Evolutionary conservation across 2,329 filamentous ascomycete genomes (phyloP), one percentile per base, ranked within the genome.

Genomic region (Phialophora expanda): DNA sequence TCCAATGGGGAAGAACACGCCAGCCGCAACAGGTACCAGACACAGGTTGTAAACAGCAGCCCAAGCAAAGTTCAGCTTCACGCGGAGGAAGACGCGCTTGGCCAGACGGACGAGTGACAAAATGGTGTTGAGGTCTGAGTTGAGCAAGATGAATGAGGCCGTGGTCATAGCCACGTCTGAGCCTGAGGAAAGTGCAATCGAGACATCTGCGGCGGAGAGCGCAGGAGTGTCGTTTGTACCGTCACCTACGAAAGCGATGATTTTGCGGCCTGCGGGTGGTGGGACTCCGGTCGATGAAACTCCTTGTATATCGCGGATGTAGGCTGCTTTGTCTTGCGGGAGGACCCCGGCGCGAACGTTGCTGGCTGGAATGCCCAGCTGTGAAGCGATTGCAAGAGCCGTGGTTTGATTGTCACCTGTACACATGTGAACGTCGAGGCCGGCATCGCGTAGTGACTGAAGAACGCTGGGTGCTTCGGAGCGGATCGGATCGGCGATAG

Each of bases 361-460:
- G 62, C 82, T 79, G 0, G 82, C 73, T 0, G 87, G 84, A 69
- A 97, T 97, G 24, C 91, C 91, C 20, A 97, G 83, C 73, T 87
- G 86, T 1, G 83, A 79, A 0, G 90, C 93, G 2, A 97, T 91
- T 0, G 92, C 92, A 22, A 85, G 82, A 1, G 93, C 93, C 0
- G 93, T 97, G n/a, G 82, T 88, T n/a, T 83, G 80, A 74, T 97
- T 97, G 80, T 97, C 93, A 32, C 93, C 93, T 0, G 92, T 96
- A 44, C 97, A 88, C 92, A 97, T 96, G 87, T 90, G 97, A 3
- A 96, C 90, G 34, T 88, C 86, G 55, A 90, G 88, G 22, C 62
- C 62, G 17, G 85, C 85, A 4, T 83, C 77, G 51, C 86, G 84
- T 0, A 97, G 85, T 1, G 87, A 83, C 6, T 79, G 77, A 65